Conservation (phyloP, 208 protist species). For the Leishmania major region DNA sequence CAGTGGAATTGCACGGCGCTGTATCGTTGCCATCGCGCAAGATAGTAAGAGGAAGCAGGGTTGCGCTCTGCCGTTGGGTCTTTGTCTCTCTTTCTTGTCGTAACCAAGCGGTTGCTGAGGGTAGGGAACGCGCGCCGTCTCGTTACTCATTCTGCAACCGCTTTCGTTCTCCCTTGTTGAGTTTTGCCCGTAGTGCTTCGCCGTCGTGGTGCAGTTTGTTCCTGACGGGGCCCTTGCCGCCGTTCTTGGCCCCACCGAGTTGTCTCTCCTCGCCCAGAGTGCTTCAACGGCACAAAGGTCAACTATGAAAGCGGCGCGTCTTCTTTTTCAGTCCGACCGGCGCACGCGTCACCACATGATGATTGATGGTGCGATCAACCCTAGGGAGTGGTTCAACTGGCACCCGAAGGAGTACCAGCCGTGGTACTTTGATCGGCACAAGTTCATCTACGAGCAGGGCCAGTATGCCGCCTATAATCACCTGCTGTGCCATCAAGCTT, state of each 20-base stretch:
- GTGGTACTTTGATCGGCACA: conserved; percentile 92
- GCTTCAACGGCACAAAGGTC: neutral
- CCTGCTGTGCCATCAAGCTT: conserved; percentile 88
- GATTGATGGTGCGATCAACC: conserved; percentile 89
- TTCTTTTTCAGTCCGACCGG: conserved; percentile 72
- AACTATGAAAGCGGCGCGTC: conserved; percentile 33
- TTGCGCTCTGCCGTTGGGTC: neutral
- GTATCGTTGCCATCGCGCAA: neutral
- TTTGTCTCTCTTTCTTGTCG: neutral
- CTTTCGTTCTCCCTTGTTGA: neutral
- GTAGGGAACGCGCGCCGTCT: neutral
- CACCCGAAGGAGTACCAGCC: conserved; percentile 92
- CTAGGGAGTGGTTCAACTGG: conserved; percentile 92
- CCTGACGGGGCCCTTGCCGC: neutral
- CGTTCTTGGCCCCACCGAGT: neutral
- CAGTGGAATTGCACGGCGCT: neutral
- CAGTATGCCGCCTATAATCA: conserved; percentile 83
- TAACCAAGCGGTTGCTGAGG: neutral
- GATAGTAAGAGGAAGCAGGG: neutral
- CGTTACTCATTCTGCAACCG: neutral
- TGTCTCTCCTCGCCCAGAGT: neutral
- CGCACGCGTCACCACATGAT: conserved; percentile 91
- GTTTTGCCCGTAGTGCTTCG: neutral
- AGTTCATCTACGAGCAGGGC: conserved; percentile 90
- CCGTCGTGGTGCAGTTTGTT: neutral